Evolutionary conservation across 306 rosid genomes (phyloP).

Genomic region (Vigna reflexopilosa): DNA sequence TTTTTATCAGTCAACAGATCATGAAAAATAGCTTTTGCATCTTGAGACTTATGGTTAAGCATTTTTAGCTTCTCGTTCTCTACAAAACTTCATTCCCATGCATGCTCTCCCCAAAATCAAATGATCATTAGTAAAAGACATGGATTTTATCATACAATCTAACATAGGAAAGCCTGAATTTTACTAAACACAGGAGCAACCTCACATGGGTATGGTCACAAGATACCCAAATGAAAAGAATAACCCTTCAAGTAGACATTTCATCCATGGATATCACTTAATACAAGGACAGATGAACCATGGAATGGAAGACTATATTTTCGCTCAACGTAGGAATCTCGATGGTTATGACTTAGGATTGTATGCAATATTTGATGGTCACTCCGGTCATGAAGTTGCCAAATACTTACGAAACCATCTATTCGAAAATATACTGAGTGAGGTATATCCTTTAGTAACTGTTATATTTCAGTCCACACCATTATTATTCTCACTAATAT

Average conservation of each 20-base stretch:
- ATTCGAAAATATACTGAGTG: slow-evolving; percentile 56
- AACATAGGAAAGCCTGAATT: not conserved
- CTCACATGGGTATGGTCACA: not conserved
- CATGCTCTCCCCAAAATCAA: not conserved
- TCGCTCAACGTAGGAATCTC: slow-evolving; percentile 53
- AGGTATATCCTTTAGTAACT: slow-evolving; percentile 39
- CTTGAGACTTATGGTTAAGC: slow-evolving; percentile 1
- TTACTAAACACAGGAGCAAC: slow-evolving; percentile 29
- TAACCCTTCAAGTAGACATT: slow-evolving; percentile 24
- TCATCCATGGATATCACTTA: slow-evolving; percentile 62
- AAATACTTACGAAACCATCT: slow-evolving; percentile 66
- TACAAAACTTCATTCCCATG: not conserved
- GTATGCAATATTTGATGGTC: slow-evolving; percentile 74
- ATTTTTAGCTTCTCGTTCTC: slow-evolving; percentile 13
- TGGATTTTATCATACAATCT: not conserved
- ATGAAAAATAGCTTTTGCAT: slow-evolving; percentile 12
- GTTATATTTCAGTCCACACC: not conserved
- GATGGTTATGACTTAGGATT: slow-evolving; percentile 59
- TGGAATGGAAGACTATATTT: slow-evolving; percentile 72
- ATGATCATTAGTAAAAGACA: not conserved
- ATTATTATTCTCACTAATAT: slow-evolving; percentile 13
- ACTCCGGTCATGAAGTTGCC: slow-evolving; percentile 63
- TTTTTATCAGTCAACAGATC: slow-evolving; percentile 4
- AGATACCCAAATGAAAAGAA: slow-evolving; percentile 38
- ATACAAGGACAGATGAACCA: slow-evolving; percentile 59